Conservation (phyloP, 768 basidiomycete species). For the Pluteus cervinus region DNA sequence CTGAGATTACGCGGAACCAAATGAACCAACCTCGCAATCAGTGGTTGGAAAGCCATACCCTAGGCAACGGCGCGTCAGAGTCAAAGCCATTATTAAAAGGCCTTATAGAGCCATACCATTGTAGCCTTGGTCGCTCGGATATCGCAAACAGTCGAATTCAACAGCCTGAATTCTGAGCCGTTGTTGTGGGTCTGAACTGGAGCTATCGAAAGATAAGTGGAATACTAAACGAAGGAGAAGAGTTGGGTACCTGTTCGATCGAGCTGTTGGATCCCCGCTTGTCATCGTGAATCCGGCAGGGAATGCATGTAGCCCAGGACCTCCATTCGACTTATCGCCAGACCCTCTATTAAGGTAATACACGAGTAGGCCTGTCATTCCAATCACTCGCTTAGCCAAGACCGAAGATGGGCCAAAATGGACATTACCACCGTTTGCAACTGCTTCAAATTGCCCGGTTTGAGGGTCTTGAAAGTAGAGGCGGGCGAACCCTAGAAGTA, state of each 20-base stretch:
- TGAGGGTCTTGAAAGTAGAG: slow-evolving; percentile 35
- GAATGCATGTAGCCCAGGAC: slow-evolving; percentile 34
- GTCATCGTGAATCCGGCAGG: slow-evolving; percentile 38
- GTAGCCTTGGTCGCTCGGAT: slow-evolving; percentile 22
- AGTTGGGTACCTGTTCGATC: slow-evolving; percentile 25
- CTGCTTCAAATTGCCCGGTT: slow-evolving; percentile 29
- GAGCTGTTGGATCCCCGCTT: slow-evolving; percentile 30
- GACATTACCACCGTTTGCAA: slow-evolving; percentile 28
- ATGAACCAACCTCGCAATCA: slow-evolving; percentile 29
- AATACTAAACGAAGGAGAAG: not conserved
- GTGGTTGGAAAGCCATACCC: slow-evolving; percentile 36
- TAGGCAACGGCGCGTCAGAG: slow-evolving; percentile 4
- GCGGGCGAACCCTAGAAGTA: slow-evolving; percentile 31
- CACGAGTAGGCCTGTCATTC: slow-evolving; percentile 25
- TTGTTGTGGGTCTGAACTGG: slow-evolving; percentile 28
- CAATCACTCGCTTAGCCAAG: not conserved
- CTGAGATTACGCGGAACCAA: not conserved
- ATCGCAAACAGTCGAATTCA: slow-evolving; percentile 34
- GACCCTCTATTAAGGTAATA: slow-evolving; percentile 38
- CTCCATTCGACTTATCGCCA: slow-evolving; percentile 30
- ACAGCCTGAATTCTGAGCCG: slow-evolving; percentile 34
- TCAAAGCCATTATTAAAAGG: not conserved
- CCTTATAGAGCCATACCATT: slow-evolving; percentile 16
- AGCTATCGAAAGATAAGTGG: slow-evolving; percentile 12
- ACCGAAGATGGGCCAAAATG: not conserved